Conservation (phyloP, 345 rosid species). For the Brassica cretica region DNA sequence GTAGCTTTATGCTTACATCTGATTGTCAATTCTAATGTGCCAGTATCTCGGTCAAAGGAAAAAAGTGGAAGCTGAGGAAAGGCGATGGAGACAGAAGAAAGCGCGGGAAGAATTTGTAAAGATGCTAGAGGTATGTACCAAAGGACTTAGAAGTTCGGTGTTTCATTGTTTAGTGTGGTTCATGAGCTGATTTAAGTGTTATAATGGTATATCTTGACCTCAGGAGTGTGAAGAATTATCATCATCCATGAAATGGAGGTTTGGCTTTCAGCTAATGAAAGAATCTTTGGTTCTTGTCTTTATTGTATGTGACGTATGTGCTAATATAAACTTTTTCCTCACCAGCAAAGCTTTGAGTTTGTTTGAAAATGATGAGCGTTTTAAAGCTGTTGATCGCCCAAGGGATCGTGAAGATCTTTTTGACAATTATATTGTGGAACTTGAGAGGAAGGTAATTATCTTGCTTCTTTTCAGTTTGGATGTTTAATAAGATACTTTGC, state of each 20-base stretch:
- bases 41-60: conserved; percentile 97
- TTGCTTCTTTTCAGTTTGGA: not conserved
- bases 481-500: conserved; percentile 9
- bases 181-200: conserved; percentile 25
- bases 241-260: conserved; percentile 95
- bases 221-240: conserved; percentile 90
- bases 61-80: conserved; percentile 95
- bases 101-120: conserved; percentile 86
- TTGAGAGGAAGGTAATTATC: conserved; percentile 81
- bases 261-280: conserved; percentile 20
- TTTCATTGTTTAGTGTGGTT: conserved; percentile 7
- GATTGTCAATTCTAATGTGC: conserved; percentile 17
- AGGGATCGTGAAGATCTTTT: conserved; percentile 95
- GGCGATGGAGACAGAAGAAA: conserved; percentile 89
- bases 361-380: conserved; percentile 93
- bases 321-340: conserved; percentile 35
- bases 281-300: conserved; percentile 16
- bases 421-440: conserved; percentile 82
- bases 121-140: conserved; percentile 85
- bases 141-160: conserved; percentile 8
- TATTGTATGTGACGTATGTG: conserved; percentile 12
- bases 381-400: conserved; percentile 83
- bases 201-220: conserved; percentile 35
- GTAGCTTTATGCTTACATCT: conserved; percentile 19
- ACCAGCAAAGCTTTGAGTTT: conserved; percentile 84